Conservation (phyloP, 306 rosid genomes). For the Rosa persica region DNA sequence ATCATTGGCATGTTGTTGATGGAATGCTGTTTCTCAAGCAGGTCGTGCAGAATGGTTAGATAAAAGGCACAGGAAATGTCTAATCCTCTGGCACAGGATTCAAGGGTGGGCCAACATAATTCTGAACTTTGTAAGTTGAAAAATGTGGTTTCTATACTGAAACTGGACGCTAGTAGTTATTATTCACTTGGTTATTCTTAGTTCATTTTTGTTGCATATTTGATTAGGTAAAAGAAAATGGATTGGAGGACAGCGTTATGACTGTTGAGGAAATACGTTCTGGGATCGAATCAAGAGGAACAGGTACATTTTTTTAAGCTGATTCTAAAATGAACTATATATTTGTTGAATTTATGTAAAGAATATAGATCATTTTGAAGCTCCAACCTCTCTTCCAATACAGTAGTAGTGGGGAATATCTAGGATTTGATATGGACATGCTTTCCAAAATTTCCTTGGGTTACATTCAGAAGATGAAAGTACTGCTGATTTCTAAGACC, state of each 20-base stretch:
- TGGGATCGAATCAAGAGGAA: constrained; percentile 86
- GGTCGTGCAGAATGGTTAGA: constrained; percentile 97
- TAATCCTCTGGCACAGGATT: constrained; percentile 84
- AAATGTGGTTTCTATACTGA: constrained; percentile 22
- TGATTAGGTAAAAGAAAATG: constrained; percentile 77
- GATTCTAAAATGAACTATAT: neutral
- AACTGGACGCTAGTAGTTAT: constrained; percentile 4
- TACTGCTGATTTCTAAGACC: neutral
- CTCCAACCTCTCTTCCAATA: neutral
- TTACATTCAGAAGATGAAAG: neutral
- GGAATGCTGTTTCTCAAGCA: constrained; percentile 26
- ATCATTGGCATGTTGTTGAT: neutral
- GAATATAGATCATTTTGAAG: neutral
- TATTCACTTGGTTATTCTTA: neutral
- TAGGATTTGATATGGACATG: neutral
- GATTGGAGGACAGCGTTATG: constrained; percentile 79
- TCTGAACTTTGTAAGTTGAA: constrained; percentile 59
- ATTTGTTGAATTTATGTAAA: neutral
- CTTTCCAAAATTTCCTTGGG: neutral
- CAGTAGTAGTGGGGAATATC: neutral
- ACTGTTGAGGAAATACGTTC: constrained; percentile 82
- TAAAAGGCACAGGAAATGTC: constrained; percentile 85
- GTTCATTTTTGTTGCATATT: constrained; percentile 19
- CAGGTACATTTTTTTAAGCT: constrained; percentile 49
- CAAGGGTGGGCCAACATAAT: constrained; percentile 91